Percentiles rank a stretch among this genome's conserved stretches.
phyloP scores from a whole-genome alignment of 805 yeast genomes.

The Saccharomyces paradoxus region DNA sequence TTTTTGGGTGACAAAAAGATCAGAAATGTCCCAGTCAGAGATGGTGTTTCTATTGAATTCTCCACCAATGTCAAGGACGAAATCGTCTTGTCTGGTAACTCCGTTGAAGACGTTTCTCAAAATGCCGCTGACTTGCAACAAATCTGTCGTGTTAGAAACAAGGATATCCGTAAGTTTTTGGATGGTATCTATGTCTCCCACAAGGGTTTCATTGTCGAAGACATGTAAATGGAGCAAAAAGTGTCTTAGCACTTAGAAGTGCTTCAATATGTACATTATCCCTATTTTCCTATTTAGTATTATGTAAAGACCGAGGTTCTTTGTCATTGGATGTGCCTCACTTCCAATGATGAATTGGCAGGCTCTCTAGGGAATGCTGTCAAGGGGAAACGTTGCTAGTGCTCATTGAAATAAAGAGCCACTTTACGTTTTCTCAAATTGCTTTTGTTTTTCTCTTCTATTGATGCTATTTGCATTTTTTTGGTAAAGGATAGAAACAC shows the following conservation, averaged over 20 bases:
- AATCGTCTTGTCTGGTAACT: constrained; percentile 70
- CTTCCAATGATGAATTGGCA: neutral
- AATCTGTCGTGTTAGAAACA: constrained; percentile 97
- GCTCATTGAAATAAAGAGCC: constrained; percentile 25
- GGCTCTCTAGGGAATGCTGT: neutral
- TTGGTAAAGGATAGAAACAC: neutral
- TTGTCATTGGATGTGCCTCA: neutral
- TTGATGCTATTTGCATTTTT: neutral
- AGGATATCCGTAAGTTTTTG: constrained; percentile 99
- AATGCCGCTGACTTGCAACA: constrained; percentile 47
- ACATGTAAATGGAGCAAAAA: constrained; percentile 27
- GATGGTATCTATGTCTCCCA: constrained; percentile 99
- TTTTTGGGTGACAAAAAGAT: constrained; percentile 99
- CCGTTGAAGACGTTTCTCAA: constrained; percentile 17
- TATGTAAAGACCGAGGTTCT: neutral
- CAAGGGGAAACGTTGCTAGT: constrained; percentile 20
- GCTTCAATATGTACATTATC: constrained; percentile 3
- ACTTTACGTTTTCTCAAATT: constrained; percentile 13
- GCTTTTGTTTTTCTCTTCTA: neutral
- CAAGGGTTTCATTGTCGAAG: constrained; percentile 80
- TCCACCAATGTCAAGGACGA: constrained; percentile 90
- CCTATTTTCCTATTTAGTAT: neutral
- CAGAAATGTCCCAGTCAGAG: constrained; percentile 76
- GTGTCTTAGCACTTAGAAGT: neutral
- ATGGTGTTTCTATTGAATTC: constrained; percentile 81